A percentile compares a stretch with the other conserved stretches of the same genome.
Conservation (phyloP, 2,329 filamentous ascomycete genomes). For the Chlorencoelia australis region DNA sequence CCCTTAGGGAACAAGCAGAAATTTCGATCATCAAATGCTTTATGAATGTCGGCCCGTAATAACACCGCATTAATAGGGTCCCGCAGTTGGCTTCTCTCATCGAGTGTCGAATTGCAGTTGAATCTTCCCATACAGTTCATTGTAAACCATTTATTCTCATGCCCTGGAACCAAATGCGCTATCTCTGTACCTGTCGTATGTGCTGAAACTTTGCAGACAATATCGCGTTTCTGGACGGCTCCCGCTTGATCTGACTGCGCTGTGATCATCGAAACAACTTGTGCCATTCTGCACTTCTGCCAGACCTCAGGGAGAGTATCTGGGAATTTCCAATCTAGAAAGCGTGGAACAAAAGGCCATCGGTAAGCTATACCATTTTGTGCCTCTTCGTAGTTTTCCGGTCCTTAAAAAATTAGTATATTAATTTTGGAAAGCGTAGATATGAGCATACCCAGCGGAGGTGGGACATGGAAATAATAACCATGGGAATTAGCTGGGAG, state of each 20-base stretch:
- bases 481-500: no score
- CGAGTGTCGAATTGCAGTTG: background rate
- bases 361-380: no score
- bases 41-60: background rate
- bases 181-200: background rate
- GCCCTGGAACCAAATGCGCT: background rate
- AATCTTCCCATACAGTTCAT: background rate
- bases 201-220: background rate
- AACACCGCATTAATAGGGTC: background rate
- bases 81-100: background rate
- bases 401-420: no score
- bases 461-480: no score
- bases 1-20: background rate
- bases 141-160: background rate
- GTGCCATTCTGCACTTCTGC: background rate
- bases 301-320: background rate
- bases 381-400: no score
- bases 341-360: background rate
- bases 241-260: background rate
- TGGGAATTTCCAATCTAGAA: background rate
- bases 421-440: no score
- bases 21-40: background rate
- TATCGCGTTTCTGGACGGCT: background rate
- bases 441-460: no score
- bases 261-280: background rate